A percentile compares a stretch with the other conserved stretches of the same genome.
phyloP scores from a whole-genome alignment of 2,329 filamentous ascomycete genomes.

The Pseudogymnoascus sp. region DNA sequence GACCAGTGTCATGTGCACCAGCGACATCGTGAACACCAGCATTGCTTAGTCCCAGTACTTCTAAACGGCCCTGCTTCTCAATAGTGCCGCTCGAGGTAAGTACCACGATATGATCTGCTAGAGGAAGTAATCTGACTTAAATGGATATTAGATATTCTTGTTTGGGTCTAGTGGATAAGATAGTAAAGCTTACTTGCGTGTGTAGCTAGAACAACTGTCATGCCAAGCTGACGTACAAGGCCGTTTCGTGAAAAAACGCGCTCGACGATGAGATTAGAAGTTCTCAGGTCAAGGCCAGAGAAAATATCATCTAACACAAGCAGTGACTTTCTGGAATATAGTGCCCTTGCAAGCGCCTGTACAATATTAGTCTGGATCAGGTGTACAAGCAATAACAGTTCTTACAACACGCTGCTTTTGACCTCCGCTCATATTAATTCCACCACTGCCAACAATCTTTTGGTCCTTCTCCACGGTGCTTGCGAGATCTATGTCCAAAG shows the following conservation, averaged over 20 bases:
- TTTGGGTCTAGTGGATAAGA: background rate
- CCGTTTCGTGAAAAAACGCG: constrained; percentile 14
- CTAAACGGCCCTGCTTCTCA: constrained; percentile 30
- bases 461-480: constrained; percentile 20
- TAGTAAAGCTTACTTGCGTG: constrained; percentile 12
- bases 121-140: constrained; percentile 19
- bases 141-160: background rate
- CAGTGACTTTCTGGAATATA: constrained; percentile 15
- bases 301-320: constrained; percentile 23
- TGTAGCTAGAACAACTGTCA: constrained; percentile 32
- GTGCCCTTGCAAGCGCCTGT: constrained; percentile 23
- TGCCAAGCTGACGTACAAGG: constrained; percentile 20
- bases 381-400: background rate
- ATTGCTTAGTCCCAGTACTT: constrained; percentile 26
- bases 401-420: constrained; percentile 11
- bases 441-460: constrained; percentile 21
- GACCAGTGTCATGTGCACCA: background rate
- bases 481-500: constrained; percentile 13
- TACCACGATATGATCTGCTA: constrained; percentile 32
- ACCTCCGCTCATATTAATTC: constrained; percentile 23
- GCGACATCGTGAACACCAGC: background rate
- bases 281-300: constrained; percentile 20
- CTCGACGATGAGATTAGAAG: constrained; percentile 14
- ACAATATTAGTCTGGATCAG: background rate
- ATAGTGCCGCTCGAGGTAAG: constrained; percentile 29